Percentiles rank a stretch among this genome's conserved stretches.
phyloP scores from a whole-genome alignment of 1,284 basidiomycete genomes.

The Ceratobasidium papillatum region DNA sequence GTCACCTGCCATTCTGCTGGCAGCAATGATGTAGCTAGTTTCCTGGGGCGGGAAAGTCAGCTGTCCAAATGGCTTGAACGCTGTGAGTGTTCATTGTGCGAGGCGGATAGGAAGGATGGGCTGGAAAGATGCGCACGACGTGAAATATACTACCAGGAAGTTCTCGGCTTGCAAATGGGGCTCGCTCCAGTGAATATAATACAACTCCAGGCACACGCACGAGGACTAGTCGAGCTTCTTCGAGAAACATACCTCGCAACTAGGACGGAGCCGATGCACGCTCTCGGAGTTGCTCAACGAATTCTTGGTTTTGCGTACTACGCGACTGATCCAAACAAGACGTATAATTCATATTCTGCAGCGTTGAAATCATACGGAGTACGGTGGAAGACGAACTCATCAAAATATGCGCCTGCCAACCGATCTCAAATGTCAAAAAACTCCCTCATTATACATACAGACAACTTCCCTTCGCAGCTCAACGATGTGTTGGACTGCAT shows the following conservation, averaged over 20 bases:
- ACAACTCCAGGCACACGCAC: neutral
- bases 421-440: neutral
- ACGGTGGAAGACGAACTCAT: neutral
- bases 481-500: neutral
- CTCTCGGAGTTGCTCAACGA: neutral
- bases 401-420: neutral
- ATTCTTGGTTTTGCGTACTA: neutral
- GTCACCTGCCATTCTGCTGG: constrained; percentile 16
- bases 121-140: constrained; percentile 13
- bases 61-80: neutral
- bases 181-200: neutral
- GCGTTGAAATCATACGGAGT: neutral
- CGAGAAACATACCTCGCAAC: neutral
- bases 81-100: constrained; percentile 39
- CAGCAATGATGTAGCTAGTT: neutral
- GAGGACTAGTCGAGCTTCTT: neutral
- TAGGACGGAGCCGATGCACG: neutral
- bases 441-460: constrained; percentile 1
- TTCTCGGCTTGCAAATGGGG: neutral
- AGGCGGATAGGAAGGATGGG: constrained; percentile 38
- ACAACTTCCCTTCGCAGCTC: constrained; percentile 10
- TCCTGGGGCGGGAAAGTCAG: neutral
- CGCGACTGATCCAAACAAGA: neutral
- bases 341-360: neutral
- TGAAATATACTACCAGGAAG: neutral